Base-by-base conservation (phyloP, 1,284 basidiomycete species). In the Kalmanozyma brasiliensis region DNA sequence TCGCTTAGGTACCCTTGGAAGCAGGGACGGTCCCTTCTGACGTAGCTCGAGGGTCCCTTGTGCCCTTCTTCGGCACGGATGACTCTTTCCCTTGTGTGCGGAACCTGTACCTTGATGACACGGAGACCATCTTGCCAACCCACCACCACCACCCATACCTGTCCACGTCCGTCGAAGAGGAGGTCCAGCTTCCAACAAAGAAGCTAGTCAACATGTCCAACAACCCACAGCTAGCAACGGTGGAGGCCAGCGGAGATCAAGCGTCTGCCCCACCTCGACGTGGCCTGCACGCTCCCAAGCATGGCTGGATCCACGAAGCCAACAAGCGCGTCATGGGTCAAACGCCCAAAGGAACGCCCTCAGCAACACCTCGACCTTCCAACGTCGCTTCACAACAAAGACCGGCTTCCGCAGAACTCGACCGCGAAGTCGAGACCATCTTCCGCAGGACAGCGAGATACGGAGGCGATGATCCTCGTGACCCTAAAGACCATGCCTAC, bases 401-500 rank as follows among this genome's bases (percentile, higher is more conserved):
- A 37, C 35, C 47, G 23, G n/a, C 34, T 1, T 22, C 58, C 0
- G 45, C 9, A 24, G 55, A 59, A 20, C 9, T 63, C 6, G 55
- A 63, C 22, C 46, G 40, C 26, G 60, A 69, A 24, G 48, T 37
- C 2, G 52, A 60, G 42, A 42, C 60, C 47, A 59, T 52, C 56
- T 35, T 45, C 19, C 51, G 51, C 32, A 46, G 66, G 10, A 56
- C 60, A 19, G 60, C 60, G 2, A 46, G 66, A 16, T 69, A 63
- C 41, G 60, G 66, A 14, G 66, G 66, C 4, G 48, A 47, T 10
- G 56, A 69, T 37, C 66, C 66, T 0, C 33, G 43, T 34, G 60
- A 63, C 45, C 66, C 66, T 6, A 20, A 45, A 42, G 66, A 69
- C 9, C 60, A 23, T 32, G 46, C 52, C 19, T 61, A 38, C 23